Base-by-base conservation (phyloP, 441 rosid species). In the Mallotus japonicus region DNA sequence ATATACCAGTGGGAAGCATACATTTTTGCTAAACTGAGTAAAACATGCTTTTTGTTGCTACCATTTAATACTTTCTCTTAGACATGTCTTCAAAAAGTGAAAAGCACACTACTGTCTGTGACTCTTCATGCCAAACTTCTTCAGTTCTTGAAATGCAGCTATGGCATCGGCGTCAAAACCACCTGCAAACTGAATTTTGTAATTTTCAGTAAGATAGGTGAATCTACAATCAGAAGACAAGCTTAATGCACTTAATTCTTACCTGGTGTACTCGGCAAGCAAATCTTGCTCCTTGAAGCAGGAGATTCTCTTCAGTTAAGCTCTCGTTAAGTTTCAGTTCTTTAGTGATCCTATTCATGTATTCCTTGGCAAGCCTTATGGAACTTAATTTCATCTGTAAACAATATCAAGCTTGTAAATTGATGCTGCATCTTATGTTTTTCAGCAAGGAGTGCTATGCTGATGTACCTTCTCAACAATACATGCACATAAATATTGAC, bases 231-330 rank as follows among this genome's bases (percentile, higher is more conserved):
- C 17, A 5, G 51, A 50, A 3, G 3, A 15, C n/a, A 13, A 40
- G 51, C 22, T 20, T 37, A 46, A 12, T 22, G 6, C 32, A 28
- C 47, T 8, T 17, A 53, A n/a, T 5, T 17, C 37, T 86, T 71
- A 95, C 99, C 97, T 95, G 97, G 81, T 95, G 99, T 24, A 89
- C 90, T 53, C 99, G 91, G 84, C 89, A 92, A 5, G 99, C 99
- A 34, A 92, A 92, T 79, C 96, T 74, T 58, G 92, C 99, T 0
- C 93, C 95, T 81, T 92, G 97, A 14, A 92, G 93, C 1, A 92
- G 83, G 37, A 87, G 82, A 79, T 92, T 95, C 34, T 94, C 93
- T 77, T 89, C 97, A 0, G 86, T 88, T 1, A 82, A 81, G 17
- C 85, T 76, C 2, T 76, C 89, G 6, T 79, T 83, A 0, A 73